Evolutionary conservation across 1,284 basidiomycete species (phyloP), one percentile per base, ranked within the genome.

Genomic region (Boletellus deceptivus): DNA sequence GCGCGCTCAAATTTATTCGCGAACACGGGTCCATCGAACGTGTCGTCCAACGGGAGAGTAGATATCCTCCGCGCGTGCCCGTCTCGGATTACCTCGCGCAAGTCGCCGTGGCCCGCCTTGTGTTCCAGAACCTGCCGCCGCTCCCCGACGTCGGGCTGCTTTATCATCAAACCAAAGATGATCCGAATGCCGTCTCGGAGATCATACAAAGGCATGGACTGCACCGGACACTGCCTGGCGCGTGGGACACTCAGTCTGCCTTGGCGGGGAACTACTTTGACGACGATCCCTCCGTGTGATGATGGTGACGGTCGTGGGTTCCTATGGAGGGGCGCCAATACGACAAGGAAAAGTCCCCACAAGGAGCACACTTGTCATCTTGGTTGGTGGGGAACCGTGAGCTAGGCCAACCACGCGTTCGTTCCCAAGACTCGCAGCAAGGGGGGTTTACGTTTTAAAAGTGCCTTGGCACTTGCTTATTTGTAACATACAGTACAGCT

Each of bases 11-110:
- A 55, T 80, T 89, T 53, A 88, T 96, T 45, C 74, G 76, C 41
- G 68, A 78, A 56, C 71, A 93, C 62, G 82, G 82, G 2, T 76
- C 78, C 8, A 93, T 95, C 58, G 93, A 94, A 68, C 70, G 72
- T 3, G 74, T 93, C 37, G 64, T 95, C 9, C 72, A 77, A 41
- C 63, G 70, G 22, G 81, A 87, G 62, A 70, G 65, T 4, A 79
- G 75, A 58, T 86, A 77, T 59, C 69, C 76, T 1, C 78, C 78
- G 1, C 73, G 75, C 6, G 52, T 75, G 6, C 61, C 78, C 0
- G 57, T 62, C 3, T 56, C 72, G 2, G 73, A 68, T 9, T 91
- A 91, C 60, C 67, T 91, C 6, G 71, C 75, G 3, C 79, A 85
- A 54, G 76, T 91, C 1, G 70, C 70, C 38, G 61, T 74, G 5